Percentiles rank a stretch among this genome's conserved stretches.
Evolutionary conservation across 768 basidiomycete genomes (phyloP).

Genomic region (Obba rivulosa): DNA sequence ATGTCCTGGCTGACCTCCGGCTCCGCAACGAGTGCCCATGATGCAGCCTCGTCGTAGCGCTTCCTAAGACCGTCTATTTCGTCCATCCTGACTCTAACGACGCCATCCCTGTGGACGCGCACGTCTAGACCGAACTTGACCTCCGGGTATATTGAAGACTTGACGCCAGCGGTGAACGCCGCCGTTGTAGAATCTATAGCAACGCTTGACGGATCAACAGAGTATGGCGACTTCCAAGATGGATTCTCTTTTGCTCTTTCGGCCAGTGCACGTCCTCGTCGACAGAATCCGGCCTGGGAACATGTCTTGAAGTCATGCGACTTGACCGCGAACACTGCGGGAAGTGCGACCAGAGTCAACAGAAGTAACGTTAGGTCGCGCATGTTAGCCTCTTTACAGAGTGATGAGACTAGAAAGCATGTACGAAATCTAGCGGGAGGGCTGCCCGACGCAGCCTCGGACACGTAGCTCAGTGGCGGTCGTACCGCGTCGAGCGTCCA

Average conservation of each 20-base stretch:
- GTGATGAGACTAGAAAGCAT: no score
- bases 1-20: constrained; percentile 58
- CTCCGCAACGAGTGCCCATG: constrained; percentile 79
- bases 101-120: constrained; percentile 81
- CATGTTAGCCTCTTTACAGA: constrained; percentile 3
- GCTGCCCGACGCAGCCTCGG: no score
- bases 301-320: constrained; percentile 91
- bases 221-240: constrained; percentile 85
- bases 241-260: constrained; percentile 57
- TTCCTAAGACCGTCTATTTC: constrained; percentile 74
- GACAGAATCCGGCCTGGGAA: constrained; percentile 91
- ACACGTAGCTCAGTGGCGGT: no score
- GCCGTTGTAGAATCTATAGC: constrained; percentile 47
- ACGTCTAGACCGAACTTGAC: constrained; percentile 79
- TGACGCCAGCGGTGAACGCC: constrained; percentile 69
- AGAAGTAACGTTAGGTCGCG: constrained; percentile 10
- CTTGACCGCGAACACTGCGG: constrained; percentile 54
- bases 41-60: constrained; percentile 88
- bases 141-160: constrained; percentile 77
- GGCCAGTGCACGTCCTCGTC: constrained; percentile 82
- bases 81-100: constrained; percentile 90
- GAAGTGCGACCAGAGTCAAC: constrained; percentile 27
- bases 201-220: constrained; percentile 55
- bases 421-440: no score
- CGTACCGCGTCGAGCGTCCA: no score